Conservation (phyloP, 176 grass and related monocot genomes). For the Avena atlantica region DNA sequence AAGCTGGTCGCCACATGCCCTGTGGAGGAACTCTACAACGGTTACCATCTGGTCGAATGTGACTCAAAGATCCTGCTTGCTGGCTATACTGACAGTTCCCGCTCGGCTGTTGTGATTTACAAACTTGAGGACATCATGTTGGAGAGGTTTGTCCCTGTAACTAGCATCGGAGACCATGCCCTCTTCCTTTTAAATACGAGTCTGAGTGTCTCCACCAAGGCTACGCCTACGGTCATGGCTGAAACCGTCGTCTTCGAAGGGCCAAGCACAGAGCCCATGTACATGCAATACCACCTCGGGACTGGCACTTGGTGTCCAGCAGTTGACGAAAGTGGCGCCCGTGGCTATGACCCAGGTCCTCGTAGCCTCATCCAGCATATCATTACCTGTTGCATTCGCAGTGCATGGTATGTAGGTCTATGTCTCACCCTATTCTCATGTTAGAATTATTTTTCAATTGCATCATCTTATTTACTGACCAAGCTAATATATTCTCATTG, state of each 20-base stretch:
- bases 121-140: background rate
- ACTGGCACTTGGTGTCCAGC: background rate
- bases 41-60: background rate
- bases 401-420: background rate
- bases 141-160: background rate
- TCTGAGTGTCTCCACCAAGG: background rate
- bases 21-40: background rate
- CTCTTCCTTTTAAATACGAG: background rate
- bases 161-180: background rate
- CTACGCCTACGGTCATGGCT: background rate
- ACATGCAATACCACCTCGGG: background rate
- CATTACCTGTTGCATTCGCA: background rate
- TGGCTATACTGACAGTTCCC: background rate
- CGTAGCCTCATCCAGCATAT: conserved; percentile 15
- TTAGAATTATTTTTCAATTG: background rate
- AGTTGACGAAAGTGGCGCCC: background rate
- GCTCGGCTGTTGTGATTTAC: background rate
- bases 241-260: background rate
- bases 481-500: conserved; percentile 4
- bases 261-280: too few relatives aligned
- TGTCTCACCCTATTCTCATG: background rate
- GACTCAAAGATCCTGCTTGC: background rate
- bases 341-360: background rate
- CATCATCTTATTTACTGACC: background rate
- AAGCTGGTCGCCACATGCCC: background rate